These are phyloP conservation scores for Brassica nigra DNA, from an alignment of 345 rosid species.

Conservation along the genomic window DNA sequence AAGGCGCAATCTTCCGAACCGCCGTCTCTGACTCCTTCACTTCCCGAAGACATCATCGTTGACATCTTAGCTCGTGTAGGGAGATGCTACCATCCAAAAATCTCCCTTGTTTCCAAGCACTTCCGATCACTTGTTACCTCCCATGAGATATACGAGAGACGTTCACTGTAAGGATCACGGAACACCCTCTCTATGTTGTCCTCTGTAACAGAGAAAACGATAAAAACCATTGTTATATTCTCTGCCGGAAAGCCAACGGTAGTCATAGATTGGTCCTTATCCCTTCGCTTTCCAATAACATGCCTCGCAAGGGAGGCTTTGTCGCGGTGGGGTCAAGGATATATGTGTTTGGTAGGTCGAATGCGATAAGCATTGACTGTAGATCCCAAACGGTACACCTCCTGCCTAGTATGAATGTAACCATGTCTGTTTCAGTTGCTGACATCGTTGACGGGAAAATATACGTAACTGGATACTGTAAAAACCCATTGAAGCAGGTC, in stretches of 20 bases:
- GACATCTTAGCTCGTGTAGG: background rate
- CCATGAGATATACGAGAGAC: background rate
- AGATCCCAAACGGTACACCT: background rate
- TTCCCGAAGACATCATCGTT: too few species aligned
- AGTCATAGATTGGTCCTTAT: background rate
- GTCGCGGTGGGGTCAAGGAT: background rate
- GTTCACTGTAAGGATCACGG: background rate
- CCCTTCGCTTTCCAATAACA: background rate
- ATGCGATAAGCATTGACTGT: background rate
- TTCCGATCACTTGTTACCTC: background rate
- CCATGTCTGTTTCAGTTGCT: background rate
- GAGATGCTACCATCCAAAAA: background rate
- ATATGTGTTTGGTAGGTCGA: background rate
- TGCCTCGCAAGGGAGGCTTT: background rate
- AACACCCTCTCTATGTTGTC: background rate
- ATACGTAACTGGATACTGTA: background rate
- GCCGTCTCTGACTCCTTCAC: background rate
- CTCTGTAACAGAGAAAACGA: background rate
- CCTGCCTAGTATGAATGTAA: background rate
- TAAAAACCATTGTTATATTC: background rate
- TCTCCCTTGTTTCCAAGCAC: background rate
- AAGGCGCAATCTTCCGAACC: background rate
- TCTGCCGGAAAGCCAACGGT: background rate
- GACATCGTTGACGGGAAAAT: background rate
- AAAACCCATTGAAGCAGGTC: background rate